A percentile compares a stretch with the other conserved stretches of the same genome.
phyloP scores from a whole-genome alignment of 306 rosid genomes.

The Quercus agrifolia region DNA sequence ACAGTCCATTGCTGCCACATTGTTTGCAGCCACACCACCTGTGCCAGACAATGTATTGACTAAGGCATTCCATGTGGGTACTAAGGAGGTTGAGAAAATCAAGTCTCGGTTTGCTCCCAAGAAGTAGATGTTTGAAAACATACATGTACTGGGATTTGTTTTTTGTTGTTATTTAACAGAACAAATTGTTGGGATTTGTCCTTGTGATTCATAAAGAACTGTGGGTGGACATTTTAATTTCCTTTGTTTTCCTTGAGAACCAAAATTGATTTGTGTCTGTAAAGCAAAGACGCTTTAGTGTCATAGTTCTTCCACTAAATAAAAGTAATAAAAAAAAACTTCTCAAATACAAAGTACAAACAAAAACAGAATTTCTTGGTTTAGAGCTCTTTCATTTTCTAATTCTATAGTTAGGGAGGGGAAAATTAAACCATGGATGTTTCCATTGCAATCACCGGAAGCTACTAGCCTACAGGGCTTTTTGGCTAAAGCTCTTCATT shows the following conservation, averaged over 20 bases:
- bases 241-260: not conserved
- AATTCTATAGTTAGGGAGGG: too few species aligned
- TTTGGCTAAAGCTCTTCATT: too few species aligned
- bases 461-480: too few species aligned
- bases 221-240: not conserved
- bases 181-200: not conserved
- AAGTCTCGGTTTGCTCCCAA: slow-evolving; percentile 65
- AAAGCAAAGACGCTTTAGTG: too few species aligned
- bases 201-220: not conserved
- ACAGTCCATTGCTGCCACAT: slow-evolving; percentile 46
- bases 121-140: slow-evolving; percentile 14
- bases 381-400: too few species aligned
- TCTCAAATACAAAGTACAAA: too few species aligned
- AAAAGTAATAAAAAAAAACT: too few species aligned
- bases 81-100: slow-evolving; percentile 60
- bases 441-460: too few species aligned
- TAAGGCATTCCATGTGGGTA: slow-evolving; percentile 56
- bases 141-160: not conserved
- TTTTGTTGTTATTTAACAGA: not conserved
- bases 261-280: not conserved
- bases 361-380: too few species aligned
- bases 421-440: too few species aligned
- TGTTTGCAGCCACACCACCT: slow-evolving; percentile 60
- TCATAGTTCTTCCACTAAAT: too few species aligned
- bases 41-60: slow-evolving; percentile 71